Evolutionary conservation across 1,139 yeast genomes (phyloP).

Genomic region (Candida tetrigidarum): DNA sequence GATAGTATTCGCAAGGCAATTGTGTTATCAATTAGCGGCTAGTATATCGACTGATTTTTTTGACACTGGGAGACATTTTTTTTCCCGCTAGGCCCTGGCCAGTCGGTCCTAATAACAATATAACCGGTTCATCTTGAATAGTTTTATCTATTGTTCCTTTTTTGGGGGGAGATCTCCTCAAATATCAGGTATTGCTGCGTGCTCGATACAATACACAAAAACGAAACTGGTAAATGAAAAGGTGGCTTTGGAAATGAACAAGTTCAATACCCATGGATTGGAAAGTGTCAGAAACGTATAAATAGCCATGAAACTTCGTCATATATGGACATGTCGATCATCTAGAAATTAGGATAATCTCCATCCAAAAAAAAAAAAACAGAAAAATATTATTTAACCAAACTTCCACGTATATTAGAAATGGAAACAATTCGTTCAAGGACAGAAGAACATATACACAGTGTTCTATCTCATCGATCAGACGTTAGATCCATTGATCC

Average conservation of each 20-base stretch:
- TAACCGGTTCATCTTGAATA: no score
- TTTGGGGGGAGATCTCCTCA: background rate
- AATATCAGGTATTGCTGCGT: no score
- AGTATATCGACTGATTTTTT: no score
- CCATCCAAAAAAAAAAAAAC: background rate
- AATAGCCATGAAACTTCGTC: background rate
- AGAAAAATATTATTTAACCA: background rate
- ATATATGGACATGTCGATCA: background rate
- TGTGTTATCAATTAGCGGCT: constrained; percentile 3
- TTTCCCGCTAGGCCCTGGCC: no score
- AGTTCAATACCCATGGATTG: no score
- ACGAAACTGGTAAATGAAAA: no score
- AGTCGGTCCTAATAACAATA: no score
- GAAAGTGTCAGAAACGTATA: background rate
- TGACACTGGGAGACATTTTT: no score
- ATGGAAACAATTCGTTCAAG: constrained; percentile 21
- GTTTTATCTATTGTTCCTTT: no score
- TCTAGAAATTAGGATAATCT: background rate
- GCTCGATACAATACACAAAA: no score
- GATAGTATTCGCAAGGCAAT: background rate
- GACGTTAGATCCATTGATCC: constrained; percentile 33
- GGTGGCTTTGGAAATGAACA: background rate
- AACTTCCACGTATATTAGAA: background rate
- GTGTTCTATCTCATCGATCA: constrained; percentile 27
- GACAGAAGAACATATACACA: constrained; percentile 26